A percentile compares a stretch with the other conserved stretches of the same genome.
phyloP scores from a whole-genome alignment of 345 rosid species.

The Euphorbia tirucalli region DNA sequence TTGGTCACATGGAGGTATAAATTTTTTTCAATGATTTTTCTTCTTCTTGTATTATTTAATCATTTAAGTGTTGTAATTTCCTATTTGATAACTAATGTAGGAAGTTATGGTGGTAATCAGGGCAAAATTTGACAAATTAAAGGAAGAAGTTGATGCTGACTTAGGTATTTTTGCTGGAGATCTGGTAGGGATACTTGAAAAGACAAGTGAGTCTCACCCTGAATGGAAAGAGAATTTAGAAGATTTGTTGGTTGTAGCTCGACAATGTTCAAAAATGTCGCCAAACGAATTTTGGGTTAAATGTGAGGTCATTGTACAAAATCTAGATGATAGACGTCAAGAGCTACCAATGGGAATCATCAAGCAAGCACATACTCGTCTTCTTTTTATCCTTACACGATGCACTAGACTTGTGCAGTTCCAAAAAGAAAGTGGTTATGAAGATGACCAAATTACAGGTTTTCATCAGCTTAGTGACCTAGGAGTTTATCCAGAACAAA shows the following conservation, averaged over 20 bases:
- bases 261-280: constrained; percentile 77
- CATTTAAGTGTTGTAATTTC: background rate
- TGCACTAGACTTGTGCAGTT: constrained; percentile 97
- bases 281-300: constrained; percentile 79
- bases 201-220: constrained; percentile 53
- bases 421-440: constrained; percentile 86
- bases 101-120: constrained; percentile 80
- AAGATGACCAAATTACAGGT: constrained; percentile 69
- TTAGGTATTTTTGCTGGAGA: constrained; percentile 88
- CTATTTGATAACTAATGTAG: constrained; percentile 34
- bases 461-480: constrained; percentile 87
- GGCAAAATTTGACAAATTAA: constrained; percentile 74
- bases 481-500: constrained; percentile 83
- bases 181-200: constrained; percentile 76
- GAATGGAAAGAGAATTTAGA: constrained; percentile 75
- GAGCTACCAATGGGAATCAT: constrained; percentile 85
- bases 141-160: constrained; percentile 92
- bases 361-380: constrained; percentile 88
- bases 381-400: constrained; percentile 87
- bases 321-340: constrained; percentile 83
- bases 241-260: constrained; percentile 78
- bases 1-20: constrained; percentile 84
- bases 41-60: no score
- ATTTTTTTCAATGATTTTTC: background rate
- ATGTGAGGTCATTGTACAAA: constrained; percentile 89